Evolutionary conservation across 148 eudicot species (phyloP), one percentile per base, ranked within the genome.

Genomic region (Vaccinium corymbosum): DNA sequence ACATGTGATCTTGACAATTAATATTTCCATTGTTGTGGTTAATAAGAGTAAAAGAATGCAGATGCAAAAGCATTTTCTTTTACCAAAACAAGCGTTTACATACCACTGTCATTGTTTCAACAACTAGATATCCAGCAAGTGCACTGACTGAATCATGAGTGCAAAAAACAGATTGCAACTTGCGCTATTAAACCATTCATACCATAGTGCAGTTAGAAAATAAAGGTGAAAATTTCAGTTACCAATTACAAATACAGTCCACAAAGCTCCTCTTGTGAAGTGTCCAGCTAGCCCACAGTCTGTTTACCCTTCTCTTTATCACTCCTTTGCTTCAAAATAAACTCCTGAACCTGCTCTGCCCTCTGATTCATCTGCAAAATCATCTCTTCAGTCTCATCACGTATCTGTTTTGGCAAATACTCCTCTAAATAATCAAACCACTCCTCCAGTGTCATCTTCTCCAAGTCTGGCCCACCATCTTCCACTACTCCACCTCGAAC

Each of bases 401-500:
- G 50, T 68, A 96, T 93, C 56, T 90, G 88, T 76, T 91, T 89
- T 0, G 94, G 98, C 85, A 93, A 84, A 86, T 83, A 87, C 80
- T 82, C 89, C 79, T 92, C 92, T 90, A 93, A 82, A 76, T 87
- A 90, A 83, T 90, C 91, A 81, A 93, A 92, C 94, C 95, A 94
- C 51, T 93, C 93, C 48, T 91, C 95, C 5, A 95, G 81, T 4
- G 95, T 93, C 94, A 92, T 90, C 83, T 90, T 94, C 76, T 88
- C 92, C 79, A 92, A 89, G 82, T 91, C 95, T 6, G 85, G 87
- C 82, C 15, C 86, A 79, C 49, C 76, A 25, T 29, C 82, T 15
- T 56, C 82, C 82, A 74, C 85, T 66, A 49, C 83, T 17, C 82
- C 82, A 71, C 79, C 70, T 48, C 35, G 35, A 79, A 6, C 29